Evolutionary conservation across 2,329 filamentous ascomycete genomes (phyloP), one percentile per base, ranked within the genome.

Genomic region (Sphaerostilbella broomeana): DNA sequence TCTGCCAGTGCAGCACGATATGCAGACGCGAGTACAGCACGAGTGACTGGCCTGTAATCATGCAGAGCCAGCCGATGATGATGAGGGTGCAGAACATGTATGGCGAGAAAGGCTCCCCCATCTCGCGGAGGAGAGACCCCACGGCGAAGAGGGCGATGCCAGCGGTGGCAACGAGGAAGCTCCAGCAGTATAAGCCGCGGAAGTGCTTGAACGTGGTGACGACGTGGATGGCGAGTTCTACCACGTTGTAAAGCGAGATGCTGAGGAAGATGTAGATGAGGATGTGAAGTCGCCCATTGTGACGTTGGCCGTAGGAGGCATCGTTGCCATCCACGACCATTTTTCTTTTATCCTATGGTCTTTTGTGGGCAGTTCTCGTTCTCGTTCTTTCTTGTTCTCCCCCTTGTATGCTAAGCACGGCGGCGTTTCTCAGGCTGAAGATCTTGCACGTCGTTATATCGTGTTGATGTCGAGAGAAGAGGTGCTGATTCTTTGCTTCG

Each of bases 21-120:
- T 80, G 75, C 1, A 81, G 65, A 2, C 77, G 69, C 2, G 75
- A 80, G 59, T 77, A 81, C 2, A 81, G 60, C 1, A 81, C 76
- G 5, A 79, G 50, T 0, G 70, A 70, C 51, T 79, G 75, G 1
- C 76, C 77, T 3, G 74, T 76, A 1, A 80, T 68, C 72, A 80
- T 77, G 6, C 48, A 46, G 9, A 50, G 45, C 56, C 57, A 58
- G 9, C 52, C 53, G n/a, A 50, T 22, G 12, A 42, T 30, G 30
- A 24, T 31, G 24, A 45, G n/a, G 22, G 43, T 27, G 12, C 26
- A 26, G 30, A 42, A 45, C 4, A 38, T 18, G 12, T 34, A 44
- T 7, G 42, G 25, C 8, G 42, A 44, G 20, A 35, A 2, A 10
- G 50, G 16, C 44, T 51, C 46, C 69, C 20, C n/a, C 18, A 41